A percentile compares a stretch with the other conserved stretches of the same genome.
Conservation (phyloP, 1,139 yeast species). For the Pichia sp. region DNA sequence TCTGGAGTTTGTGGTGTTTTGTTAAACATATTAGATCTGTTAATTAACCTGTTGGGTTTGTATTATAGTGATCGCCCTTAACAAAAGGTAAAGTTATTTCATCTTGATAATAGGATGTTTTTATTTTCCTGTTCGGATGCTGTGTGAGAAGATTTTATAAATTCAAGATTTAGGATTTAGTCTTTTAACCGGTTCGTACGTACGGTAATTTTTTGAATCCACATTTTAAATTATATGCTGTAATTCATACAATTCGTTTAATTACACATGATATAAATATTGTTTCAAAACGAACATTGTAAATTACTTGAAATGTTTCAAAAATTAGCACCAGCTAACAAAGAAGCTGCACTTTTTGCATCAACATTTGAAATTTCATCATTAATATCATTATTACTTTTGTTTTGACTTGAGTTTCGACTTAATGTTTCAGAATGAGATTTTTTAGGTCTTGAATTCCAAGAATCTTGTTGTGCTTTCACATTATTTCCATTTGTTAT, state of each 20-base stretch:
- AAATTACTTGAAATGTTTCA: conserved; percentile 19
- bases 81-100: background rate
- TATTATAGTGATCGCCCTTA: background rate
- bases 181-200: too few relatives aligned
- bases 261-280: background rate
- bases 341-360: conserved; percentile 75
- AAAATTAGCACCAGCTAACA: conserved; percentile 73
- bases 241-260: background rate
- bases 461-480: conserved; percentile 40
- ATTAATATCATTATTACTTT: conserved; percentile 28
- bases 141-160: background rate
- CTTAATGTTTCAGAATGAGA: conserved; percentile 1
- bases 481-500: conserved; percentile 26
- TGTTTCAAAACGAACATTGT: background rate
- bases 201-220: too few relatives aligned
- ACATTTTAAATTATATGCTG: too few relatives aligned
- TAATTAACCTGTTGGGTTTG: conserved; percentile 7
- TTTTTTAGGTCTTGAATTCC: conserved; percentile 27
- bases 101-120: background rate
- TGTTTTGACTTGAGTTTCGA: conserved; percentile 19
- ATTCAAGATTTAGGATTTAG: too few relatives aligned
- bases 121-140: background rate
- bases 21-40: conserved; percentile 7
- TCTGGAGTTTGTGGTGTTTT: conserved; percentile 9
- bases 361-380: conserved; percentile 43